Evolutionary conservation across 495 filamentous ascomycete genomes (phyloP).

Genomic region (Hyaloscypha hepaticicola): DNA sequence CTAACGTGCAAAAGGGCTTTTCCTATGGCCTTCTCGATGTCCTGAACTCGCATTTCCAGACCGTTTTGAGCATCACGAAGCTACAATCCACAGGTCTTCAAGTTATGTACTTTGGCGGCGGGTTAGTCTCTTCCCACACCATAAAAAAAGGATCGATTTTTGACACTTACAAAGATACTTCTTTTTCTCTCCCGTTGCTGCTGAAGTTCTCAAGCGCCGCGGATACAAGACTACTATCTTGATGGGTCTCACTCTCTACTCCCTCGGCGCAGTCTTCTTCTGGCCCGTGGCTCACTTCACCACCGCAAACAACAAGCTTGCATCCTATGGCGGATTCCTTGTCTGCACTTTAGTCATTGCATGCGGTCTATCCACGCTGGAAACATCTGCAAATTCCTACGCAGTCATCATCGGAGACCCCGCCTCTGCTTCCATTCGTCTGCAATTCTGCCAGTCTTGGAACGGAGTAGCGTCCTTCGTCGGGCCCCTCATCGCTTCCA

Average conservation of each 20-base stretch:
- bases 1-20: too few relatives aligned
- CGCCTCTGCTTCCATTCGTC: constrained; percentile 50
- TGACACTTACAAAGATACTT: constrained; percentile 38
- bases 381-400: constrained; percentile 69
- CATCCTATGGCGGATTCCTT: constrained; percentile 65
- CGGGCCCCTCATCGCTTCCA: constrained; percentile 63
- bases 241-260: constrained; percentile 27
- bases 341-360: constrained; percentile 63
- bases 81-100: constrained; percentile 42
- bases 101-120: constrained; percentile 47
- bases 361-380: constrained; percentile 60
- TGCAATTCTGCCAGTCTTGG: constrained; percentile 66
- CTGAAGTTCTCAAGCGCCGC: constrained; percentile 41
- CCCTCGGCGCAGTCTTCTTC: constrained; percentile 27
- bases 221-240: constrained; percentile 47
- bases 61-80: constrained; percentile 39
- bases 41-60: constrained; percentile 59
- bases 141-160: background rate
- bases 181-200: constrained; percentile 57
- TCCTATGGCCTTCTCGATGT: constrained; percentile 78
- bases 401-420: constrained; percentile 55
- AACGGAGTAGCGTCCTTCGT: constrained; percentile 69
- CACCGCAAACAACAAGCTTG: constrained; percentile 14
- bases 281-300: constrained; percentile 26
- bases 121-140: constrained; percentile 25